Evolutionary conservation across 345 rosid genomes (phyloP), one percentile per base, ranked within the genome.

Genomic region (Pistacia vera): DNA sequence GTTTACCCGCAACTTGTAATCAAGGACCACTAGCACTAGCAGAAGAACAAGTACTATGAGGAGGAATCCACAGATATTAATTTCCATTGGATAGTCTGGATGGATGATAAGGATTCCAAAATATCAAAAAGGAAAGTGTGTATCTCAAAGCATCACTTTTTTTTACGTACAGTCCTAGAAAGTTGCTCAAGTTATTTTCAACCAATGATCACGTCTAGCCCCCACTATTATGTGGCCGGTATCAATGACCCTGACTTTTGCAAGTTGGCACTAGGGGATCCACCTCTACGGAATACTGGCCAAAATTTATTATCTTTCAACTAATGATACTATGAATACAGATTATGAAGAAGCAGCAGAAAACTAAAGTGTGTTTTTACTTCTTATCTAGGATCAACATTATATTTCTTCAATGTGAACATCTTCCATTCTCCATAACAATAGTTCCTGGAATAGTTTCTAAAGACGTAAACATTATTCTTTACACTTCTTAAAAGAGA

Each of bases 131-230:
- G 13, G 25, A 25, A 20, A 35, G 68, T 4, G 63, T 66, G 67
- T 78, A 79, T 66, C 73, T 33, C 59, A 54, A 75, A 75, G 78
- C 72, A 75, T 78, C 56, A 61, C 67, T 73, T 83, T 77, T 83
- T 77, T 49, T 76, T 72, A 59, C 60, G 64, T 81, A 70, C 82
- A 82, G 82, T 79, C 85, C 83, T 80, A 64, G 81, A 88, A 83
- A 86, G 83, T 81, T 81, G 81, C 77, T 68, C 64, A 10, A 3
- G 85, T 87, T 71, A 73, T 83, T 81, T 64, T 88, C 91, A 89
- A 60, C 92, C 78, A 89, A 86, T 90, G 87, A 89, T 89, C 86
- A 88, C 81, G 48, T 63, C 69, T 67, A 69, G 49, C 79, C 84
- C 84, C 81, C 85, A 75, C 71, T 59, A 6, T 78, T 70, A 9